Conservation (phyloP, 495 filamentous ascomycete species). For the Oidiodendron maius region DNA sequence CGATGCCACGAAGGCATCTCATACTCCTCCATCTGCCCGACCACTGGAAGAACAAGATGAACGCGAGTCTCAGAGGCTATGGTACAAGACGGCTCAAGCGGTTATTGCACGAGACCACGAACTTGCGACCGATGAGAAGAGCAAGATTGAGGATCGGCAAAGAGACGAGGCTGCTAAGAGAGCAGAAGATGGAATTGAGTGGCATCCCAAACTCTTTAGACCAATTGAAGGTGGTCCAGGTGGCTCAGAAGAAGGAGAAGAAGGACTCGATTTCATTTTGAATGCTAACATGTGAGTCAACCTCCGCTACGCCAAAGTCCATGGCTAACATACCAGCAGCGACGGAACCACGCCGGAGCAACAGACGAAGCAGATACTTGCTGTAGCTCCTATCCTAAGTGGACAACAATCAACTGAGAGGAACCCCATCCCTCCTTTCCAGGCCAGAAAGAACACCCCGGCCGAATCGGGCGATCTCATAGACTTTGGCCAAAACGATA, state of each 20-base stretch:
- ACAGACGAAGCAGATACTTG: slow-evolving; percentile 77
- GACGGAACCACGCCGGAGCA: slow-evolving; percentile 62
- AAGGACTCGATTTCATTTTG: slow-evolving; percentile 90
- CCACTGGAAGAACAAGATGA: slow-evolving; percentile 84
- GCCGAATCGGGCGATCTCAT: slow-evolving; percentile 30
- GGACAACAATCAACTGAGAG: slow-evolving; percentile 52
- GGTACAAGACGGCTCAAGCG: slow-evolving; percentile 72
- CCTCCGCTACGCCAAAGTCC: not conserved
- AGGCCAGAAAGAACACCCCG: not conserved
- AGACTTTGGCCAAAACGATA: slow-evolving; percentile 37
- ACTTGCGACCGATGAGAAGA: slow-evolving; percentile 90
- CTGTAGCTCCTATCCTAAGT: slow-evolving; percentile 77
- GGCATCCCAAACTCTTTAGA: slow-evolving; percentile 84
- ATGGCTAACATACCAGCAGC: slow-evolving; percentile 41
- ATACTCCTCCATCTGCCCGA: slow-evolving; percentile 67
- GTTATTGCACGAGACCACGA: slow-evolving; percentile 82
- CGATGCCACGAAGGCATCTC: slow-evolving; percentile 70
- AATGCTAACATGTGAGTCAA: slow-evolving; percentile 73
- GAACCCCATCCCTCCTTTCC: slow-evolving; percentile 31
- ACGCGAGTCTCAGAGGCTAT: slow-evolving; percentile 83
- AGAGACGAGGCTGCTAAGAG: slow-evolving; percentile 81
- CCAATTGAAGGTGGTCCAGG: slow-evolving; percentile 64
- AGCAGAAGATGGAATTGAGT: slow-evolving; percentile 75
- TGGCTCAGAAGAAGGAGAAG: slow-evolving; percentile 74
- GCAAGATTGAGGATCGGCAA: slow-evolving; percentile 86